A percentile compares a stretch with the other conserved stretches of the same genome.
These are phyloP conservation scores for Candida endomychidarum DNA, from an alignment of 805 yeast species.

Conservation along the genomic window DNA sequence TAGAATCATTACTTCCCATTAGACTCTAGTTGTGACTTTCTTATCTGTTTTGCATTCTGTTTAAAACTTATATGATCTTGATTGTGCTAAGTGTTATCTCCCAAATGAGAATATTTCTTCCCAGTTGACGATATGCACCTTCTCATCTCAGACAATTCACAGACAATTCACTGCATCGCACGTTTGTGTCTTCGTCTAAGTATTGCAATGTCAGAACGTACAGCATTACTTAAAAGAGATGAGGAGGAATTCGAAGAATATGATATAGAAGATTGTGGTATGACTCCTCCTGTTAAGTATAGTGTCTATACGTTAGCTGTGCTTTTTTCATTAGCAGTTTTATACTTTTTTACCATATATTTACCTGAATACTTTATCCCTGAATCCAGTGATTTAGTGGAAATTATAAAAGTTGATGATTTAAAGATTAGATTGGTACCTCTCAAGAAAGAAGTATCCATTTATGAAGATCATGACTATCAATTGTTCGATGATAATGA, in stretches of 20 bases:
- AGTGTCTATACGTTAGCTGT: slow-evolving; percentile 16
- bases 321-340: slow-evolving; percentile 14
- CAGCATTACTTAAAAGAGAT: slow-evolving; percentile 14
- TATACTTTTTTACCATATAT: slow-evolving; percentile 32
- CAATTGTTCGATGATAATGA: slow-evolving; percentile 12
- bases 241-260: slow-evolving; percentile 17
- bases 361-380: slow-evolving; percentile 40
- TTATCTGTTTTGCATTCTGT: too few species aligned
- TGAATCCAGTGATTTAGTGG: slow-evolving; percentile 24
- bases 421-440: slow-evolving; percentile 28
- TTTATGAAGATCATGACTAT: background rate
- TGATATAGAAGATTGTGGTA: slow-evolving; percentile 16
- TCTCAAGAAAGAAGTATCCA: slow-evolving; percentile 8
- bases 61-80: too few species aligned
- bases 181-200: background rate
- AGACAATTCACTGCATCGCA: too few species aligned
- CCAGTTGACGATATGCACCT: too few species aligned
- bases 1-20: too few species aligned
- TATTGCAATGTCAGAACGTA: slow-evolving; percentile 18
- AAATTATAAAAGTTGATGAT: slow-evolving; percentile 25
- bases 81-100: too few species aligned
- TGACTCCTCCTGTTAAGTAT: slow-evolving; percentile 17
- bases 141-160: background rate
- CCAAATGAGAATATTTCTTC: too few species aligned
- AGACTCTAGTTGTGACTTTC: too few species aligned